Percentiles rank a stretch among this genome's conserved stretches.
phyloP scores from a whole-genome alignment of 306 rosid genomes.

The Casuarina glauca region DNA sequence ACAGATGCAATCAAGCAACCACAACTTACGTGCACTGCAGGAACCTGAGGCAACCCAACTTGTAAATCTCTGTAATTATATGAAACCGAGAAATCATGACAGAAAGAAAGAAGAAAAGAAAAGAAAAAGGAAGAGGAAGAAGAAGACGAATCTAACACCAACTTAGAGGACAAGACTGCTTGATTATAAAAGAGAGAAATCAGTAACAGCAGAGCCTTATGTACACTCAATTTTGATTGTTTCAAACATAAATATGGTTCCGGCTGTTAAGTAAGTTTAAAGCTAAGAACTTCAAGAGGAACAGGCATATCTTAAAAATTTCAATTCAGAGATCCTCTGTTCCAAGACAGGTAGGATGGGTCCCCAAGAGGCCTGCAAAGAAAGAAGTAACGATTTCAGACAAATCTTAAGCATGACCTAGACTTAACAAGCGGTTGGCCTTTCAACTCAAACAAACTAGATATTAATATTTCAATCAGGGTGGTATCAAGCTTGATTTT shows the following conservation, averaged over 20 bases:
- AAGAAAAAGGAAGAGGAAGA: neutral
- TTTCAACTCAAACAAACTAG: neutral
- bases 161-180: neutral
- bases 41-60: neutral
- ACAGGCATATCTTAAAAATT: constrained; percentile 6
- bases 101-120: no score
- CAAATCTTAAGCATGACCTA: neutral
- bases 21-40: neutral
- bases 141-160: neutral
- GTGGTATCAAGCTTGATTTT: neutral
- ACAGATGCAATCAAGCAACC: neutral
- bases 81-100: neutral
- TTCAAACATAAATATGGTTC: constrained; percentile 19
- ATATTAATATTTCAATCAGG: neutral
- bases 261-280: constrained; percentile 5
- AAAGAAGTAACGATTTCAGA: constrained; percentile 29
- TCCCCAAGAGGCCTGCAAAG: constrained; percentile 88
- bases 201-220: constrained; percentile 7
- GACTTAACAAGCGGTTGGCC: neutral
- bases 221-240: constrained; percentile 12
- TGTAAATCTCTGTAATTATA: neutral
- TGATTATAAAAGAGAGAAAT: neutral
- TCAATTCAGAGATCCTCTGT: constrained; percentile 43
- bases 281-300: constrained; percentile 1
- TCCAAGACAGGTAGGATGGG: constrained; percentile 89